Conservation (phyloP, 2,329 filamentous ascomycete genomes). For the Fusarium aywerte region DNA sequence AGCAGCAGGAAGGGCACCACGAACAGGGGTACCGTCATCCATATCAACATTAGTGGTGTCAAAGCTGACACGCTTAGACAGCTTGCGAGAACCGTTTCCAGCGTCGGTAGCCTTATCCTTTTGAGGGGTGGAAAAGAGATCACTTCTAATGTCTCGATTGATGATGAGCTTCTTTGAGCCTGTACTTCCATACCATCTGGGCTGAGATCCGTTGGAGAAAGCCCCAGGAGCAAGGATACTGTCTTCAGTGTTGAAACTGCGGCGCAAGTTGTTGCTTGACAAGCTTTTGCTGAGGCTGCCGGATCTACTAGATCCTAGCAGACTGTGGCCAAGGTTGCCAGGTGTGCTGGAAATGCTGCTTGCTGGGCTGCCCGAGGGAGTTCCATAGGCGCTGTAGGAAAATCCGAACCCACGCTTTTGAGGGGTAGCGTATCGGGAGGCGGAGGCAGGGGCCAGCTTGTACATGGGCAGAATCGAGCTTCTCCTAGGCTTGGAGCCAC, state of each 20-base stretch:
- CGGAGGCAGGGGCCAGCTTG: constrained; percentile 84
- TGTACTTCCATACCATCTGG: constrained; percentile 72
- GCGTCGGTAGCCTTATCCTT: constrained; percentile 61
- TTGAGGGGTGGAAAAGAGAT: constrained; percentile 71
- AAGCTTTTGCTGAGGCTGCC: constrained; percentile 86
- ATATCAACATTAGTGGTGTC: constrained; percentile 69
- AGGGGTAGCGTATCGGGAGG: constrained; percentile 82
- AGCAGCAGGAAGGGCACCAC: constrained; percentile 51
- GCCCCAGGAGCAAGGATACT: constrained; percentile 88
- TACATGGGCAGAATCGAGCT: constrained; percentile 85
- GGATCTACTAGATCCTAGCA: constrained; percentile 73
- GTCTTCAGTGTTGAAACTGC: constrained; percentile 83
- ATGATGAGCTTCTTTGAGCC: constrained; percentile 92
- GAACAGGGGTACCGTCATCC: constrained; percentile 51
- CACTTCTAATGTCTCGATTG: constrained; percentile 83
- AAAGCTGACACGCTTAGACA: constrained; percentile 92
- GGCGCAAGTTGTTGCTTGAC: constrained; percentile 85
- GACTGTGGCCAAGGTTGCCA: constrained; percentile 71
- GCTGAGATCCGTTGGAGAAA: constrained; percentile 75
- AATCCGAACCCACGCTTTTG: constrained; percentile 91
- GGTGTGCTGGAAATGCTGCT: constrained; percentile 74
- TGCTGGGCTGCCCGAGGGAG: constrained; percentile 75
- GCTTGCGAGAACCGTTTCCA: constrained; percentile 59
- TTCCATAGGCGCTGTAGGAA: constrained; percentile 91
- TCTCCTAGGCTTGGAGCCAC: constrained; percentile 78